These are phyloP conservation scores for Brettanomyces custersianus DNA, from an alignment of 805 yeast genomes.

Conservation along the genomic window DNA sequence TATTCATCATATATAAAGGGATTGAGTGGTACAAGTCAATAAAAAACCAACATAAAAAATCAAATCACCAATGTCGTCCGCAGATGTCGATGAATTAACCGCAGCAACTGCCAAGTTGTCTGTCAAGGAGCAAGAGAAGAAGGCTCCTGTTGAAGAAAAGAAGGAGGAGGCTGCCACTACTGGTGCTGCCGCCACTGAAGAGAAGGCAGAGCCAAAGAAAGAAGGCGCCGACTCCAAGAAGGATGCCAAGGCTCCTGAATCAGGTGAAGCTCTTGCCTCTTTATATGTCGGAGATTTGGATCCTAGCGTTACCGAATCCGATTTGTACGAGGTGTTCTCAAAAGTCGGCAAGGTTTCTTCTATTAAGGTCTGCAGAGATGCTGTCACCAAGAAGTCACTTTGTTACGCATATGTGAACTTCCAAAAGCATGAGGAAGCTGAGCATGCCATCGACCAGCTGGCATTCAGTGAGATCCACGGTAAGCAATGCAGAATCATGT, in stretches of 20 bases:
- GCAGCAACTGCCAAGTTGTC: constrained; percentile 27
- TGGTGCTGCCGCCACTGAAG: constrained; percentile 25
- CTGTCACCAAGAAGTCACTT: constrained; percentile 90
- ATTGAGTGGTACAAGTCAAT: constrained; percentile 7
- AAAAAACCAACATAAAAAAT: constrained; percentile 11
- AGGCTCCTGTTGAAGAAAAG: constrained; percentile 25
- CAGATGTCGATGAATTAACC: constrained; percentile 26
- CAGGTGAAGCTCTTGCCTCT: constrained; percentile 64
- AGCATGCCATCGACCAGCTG: constrained; percentile 87
- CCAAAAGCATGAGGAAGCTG: constrained; percentile 84
- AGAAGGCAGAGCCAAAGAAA: constrained; percentile 20
- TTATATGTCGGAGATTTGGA: constrained; percentile 97
- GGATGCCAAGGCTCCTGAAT: constrained; percentile 26
- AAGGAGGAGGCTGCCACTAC: constrained; percentile 17
- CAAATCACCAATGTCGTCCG: constrained; percentile 21
- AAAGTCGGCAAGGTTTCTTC: constrained; percentile 93
- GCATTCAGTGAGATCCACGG: constrained; percentile 93
- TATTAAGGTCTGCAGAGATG: constrained; percentile 98
- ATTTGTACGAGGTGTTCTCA: constrained; percentile 88
- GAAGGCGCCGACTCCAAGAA: constrained; percentile 17
- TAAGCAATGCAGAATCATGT: constrained; percentile 97
- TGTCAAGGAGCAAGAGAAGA: constrained; percentile 17
- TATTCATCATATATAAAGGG: constrained; percentile 5
- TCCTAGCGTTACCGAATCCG: constrained; percentile 87
- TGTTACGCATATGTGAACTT: constrained; percentile 98